Evolutionary conservation across 257 asterid genomes (phyloP), one percentile per base, ranked within the genome.

Genomic region (Solanum paucissectum): DNA sequence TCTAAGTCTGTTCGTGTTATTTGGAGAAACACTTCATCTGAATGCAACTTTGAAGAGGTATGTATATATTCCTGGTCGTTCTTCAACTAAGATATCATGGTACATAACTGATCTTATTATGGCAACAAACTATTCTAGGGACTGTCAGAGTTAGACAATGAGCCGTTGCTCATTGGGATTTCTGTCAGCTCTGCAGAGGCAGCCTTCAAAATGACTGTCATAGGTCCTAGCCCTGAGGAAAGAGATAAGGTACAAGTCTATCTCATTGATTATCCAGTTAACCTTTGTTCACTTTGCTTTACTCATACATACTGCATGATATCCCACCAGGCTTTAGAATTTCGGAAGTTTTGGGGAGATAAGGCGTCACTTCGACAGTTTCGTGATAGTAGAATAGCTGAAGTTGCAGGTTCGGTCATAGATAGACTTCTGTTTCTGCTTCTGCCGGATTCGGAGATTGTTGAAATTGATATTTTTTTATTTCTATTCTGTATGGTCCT

Each of bases 191-290:
- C 99, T 33, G 73, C 89, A 60, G 99, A 95, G 90, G 98, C 94
- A 86, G 96, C 98, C 83, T 94, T 94, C 90, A 96, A 93, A 88
- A 93, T 91, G 92, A 94, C 93, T 69, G 90, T 95, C 91, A 82
- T 93, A 87, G 99, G 99, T 74, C 99, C 99, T 88, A 97, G 99
- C 92, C 94, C 99, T 10, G 99, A 95, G 93, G 99, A 97, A 85
- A 94, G 90, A 90, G 98, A 93, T 88, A 92, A 96, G 99, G 99
- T 96, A 84, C 71, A 87, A 85, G 83, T 84, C 90, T 86, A 83
- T 42, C 60, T 74, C 60, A 77, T 46, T 84, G 83, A 49, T 49
- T 73, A 73, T 46, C 40, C 42, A 55, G 87, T 46, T 44, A 68
- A 34, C 68, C 84, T 86, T 34, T 83, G 46, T 89, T 55, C 87